phyloP scores from a whole-genome alignment of 345 rosid genomes.

The Lepidium sativum region DNA sequence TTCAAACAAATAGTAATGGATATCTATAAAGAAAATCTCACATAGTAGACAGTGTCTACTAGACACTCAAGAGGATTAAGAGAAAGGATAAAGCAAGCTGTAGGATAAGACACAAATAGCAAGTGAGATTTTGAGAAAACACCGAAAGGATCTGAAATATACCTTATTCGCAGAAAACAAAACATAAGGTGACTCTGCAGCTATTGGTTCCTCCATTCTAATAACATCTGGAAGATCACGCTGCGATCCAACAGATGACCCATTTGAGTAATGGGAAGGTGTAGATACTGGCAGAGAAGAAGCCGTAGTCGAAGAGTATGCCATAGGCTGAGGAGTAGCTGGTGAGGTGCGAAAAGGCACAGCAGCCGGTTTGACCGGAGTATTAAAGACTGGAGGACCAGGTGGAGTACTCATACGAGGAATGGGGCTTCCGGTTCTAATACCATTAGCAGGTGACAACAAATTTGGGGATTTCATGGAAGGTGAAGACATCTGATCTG shows the following conservation, averaged over 20 bases:
- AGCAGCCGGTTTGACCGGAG: slow-evolving; percentile 91
- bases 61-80: neutral
- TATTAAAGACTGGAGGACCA: slow-evolving; percentile 80
- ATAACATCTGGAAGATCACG: slow-evolving; percentile 41
- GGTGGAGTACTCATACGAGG: slow-evolving; percentile 91
- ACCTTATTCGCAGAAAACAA: slow-evolving; percentile 84
- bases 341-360: slow-evolving; percentile 91
- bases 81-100: neutral
- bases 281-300: slow-evolving; percentile 75
- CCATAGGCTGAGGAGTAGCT: slow-evolving; percentile 85
- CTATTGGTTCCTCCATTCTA: slow-evolving; percentile 41
- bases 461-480: slow-evolving; percentile 40
- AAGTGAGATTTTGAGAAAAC: neutral
- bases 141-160: slow-evolving; percentile 11
- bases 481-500: slow-evolving; percentile 53
- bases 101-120: neutral
- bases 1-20: neutral
- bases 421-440: slow-evolving; percentile 52
- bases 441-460: slow-evolving; percentile 56
- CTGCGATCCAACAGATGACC: slow-evolving; percentile 46
- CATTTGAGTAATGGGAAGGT: slow-evolving; percentile 69
- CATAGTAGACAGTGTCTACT: too few relatives aligned
- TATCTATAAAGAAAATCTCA: neutral
- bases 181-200: slow-evolving; percentile 52
- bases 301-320: slow-evolving; percentile 50